Evolutionary conservation across 129 eudicot genomes (phyloP), one percentile per base, ranked within the genome.

Genomic region (Chrysanthemum makinoi): DNA sequence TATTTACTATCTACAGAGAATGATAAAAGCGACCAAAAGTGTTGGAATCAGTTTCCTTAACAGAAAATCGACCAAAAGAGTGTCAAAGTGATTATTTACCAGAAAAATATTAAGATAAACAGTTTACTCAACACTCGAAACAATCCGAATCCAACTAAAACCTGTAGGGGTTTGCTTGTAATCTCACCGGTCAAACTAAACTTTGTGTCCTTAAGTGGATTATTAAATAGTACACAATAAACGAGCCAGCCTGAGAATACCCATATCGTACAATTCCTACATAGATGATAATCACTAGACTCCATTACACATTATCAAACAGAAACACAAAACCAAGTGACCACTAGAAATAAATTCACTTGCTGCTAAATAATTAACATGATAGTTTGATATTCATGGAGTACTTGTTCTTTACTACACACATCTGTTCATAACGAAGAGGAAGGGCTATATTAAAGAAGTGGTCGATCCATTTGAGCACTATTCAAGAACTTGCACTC

Each of bases 351-450:
- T 16, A 68, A 30, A 73, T 68, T 65, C 66, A 82, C 48, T 20
- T 69, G 71, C 62, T 62, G 71, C 69, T 69, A 77, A 2, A 70
- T 53, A 52, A 62, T 63, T 62, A 70, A 77, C 77, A 70, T 61
- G 60, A 64, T 62, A 70, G 48, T 22, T 53, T 35, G 51, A 26
- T 52, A 63, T 46, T 26, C 72, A 72, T 50, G 50, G 16, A 8
- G 16, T 5, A 56, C 11, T 22, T 62, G 75, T 77, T 72, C 24
- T 44, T 74, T 78, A 70, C 66, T 48, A 79, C 76, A 79, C 73
- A 75, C 81, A 73, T 72, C 60, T 75, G 80, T 72, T 69, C 72
- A 68, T 68, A 43, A 69, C 47, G 19, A 47, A 43, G 62, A 53
- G 66, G 68, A 77, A 24, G n/a, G n/a, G n/a, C n/a, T n/a, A n/a